Percentiles rank a stretch among this genome's conserved stretches.
phyloP scores from a whole-genome alignment of 2,329 filamentous ascomycete species.

The Trichoderma afroharzianum region DNA sequence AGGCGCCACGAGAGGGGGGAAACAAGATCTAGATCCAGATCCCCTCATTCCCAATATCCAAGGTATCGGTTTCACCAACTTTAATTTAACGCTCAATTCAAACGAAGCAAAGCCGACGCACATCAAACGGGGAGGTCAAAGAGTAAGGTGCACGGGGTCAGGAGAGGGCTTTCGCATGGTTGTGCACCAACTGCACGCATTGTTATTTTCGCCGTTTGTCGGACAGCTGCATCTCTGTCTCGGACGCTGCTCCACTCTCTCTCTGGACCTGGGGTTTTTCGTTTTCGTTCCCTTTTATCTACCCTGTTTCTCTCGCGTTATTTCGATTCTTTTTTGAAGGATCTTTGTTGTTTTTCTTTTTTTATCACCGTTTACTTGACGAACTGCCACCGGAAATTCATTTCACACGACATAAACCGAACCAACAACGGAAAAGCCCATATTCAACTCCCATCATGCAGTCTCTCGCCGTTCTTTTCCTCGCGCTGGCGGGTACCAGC shows the following conservation, averaged over 20 bases:
- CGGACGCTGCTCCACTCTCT: neutral
- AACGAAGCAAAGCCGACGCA: neutral
- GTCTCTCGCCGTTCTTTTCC: conserved; percentile 17
- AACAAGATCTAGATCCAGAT: neutral
- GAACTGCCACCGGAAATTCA: neutral
- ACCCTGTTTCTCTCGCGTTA: neutral
- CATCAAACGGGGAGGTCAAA: neutral
- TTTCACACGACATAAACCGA: neutral
- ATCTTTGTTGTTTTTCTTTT: neutral
- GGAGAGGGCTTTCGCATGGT: neutral
- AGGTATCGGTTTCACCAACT: neutral
- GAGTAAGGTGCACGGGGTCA: neutral
- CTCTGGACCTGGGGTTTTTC: neutral
- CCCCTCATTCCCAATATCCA: neutral
- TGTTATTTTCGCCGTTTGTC: neutral
- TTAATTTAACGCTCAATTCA: neutral
- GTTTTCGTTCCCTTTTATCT: neutral
- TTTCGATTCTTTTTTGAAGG: neutral
- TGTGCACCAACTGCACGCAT: neutral
- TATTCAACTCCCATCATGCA: neutral
- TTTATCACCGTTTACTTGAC: neutral
- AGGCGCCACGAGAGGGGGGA: neutral
- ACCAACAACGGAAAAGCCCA: neutral
- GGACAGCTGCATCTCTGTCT: conserved; percentile 3
- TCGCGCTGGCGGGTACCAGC: neutral